Evolutionary conservation across 441 rosid species (phyloP), one percentile per base, ranked within the genome.

Genomic region (Euphorbia schlechtendalii): DNA sequence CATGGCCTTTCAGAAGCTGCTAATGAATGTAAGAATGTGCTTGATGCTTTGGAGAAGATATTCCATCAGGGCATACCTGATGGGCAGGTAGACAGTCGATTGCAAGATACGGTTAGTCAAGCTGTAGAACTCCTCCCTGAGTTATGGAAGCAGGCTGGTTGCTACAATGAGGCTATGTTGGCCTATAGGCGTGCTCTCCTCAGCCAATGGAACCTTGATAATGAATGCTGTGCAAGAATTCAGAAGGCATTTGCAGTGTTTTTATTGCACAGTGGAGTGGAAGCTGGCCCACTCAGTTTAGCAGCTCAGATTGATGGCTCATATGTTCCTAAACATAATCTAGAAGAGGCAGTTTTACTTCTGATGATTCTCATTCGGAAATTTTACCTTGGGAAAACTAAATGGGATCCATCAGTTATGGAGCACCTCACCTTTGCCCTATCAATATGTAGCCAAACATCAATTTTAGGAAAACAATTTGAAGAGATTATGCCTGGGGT

Each of bases 331-430:
- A 88, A 83, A 73, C 84, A 86, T 73, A 89, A 92, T 80, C 68
- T 92, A 70, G 98, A 92, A 80, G 97, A 92, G 82, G 91, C 96
- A 49, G 77, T 92, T 76, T 84, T 92, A 64, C 92, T 92, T 74
- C 81, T 92, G 66, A 81, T 92, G 90, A 84, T 90, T 72, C 83
- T 90, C 36, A 56, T 88, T 63, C 77, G 80, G 82, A 92, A 90
- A 71, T 73, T 73, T 63, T 68, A 73, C 74, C 86, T 79, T 13
- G 89, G 96, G 27, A 80, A 83, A 73, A 80, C 73, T 34, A 77
- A 76, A 65, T 88, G 92, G 90, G 98, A 92, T 72, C 83, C 92
- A 18, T 83, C 98, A 54, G 78, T 90, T 32, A 73, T 90, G 74
- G 98, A 92, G 74, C 94, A 92, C 75, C 85, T 92, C 8, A 80